Conservation (phyloP, 2,329 filamentous ascomycete genomes). For the Ophiosphaerella korrae region DNA sequence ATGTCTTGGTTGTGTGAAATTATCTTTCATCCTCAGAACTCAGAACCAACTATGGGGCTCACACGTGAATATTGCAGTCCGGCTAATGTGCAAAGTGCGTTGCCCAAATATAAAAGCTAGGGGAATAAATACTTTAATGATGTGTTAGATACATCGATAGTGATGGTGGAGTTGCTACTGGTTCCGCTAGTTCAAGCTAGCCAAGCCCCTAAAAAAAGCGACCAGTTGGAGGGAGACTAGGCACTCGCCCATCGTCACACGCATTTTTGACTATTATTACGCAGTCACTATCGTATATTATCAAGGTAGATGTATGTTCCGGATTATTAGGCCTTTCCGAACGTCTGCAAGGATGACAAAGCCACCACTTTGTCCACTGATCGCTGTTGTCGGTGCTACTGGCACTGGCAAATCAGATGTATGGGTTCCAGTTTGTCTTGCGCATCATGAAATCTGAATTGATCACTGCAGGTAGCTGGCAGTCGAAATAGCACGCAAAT, state of each 20-base stretch:
- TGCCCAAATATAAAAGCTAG: no score
- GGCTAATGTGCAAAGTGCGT: no score
- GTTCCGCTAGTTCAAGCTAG: not conserved
- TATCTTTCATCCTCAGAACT: no score
- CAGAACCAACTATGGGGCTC: no score
- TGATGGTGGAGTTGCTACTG: no score
- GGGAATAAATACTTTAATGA: no score
- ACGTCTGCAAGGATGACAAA: conserved; percentile 27
- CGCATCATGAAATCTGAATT: not conserved
- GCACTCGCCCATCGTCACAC: not conserved
- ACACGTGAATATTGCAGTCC: no score
- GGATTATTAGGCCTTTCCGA: conserved; percentile 19
- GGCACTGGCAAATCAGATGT: conserved; percentile 94
- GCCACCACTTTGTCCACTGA: conserved; percentile 59
- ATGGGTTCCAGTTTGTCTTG: conserved; percentile 27
- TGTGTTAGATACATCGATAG: no score
- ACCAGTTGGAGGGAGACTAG: not conserved
- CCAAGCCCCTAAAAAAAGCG: not conserved
- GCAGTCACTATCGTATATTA: not conserved
- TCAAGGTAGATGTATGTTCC: conserved; percentile 30
- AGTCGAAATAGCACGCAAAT: conserved; percentile 79
- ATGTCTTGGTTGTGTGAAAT: not conserved
- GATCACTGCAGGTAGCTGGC: conserved; percentile 68
- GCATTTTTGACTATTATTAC: no score
- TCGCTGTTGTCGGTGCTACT: conserved; percentile 86